Evolutionary conservation across 805 yeast species (phyloP), one percentile per base, ranked within the genome.

Genomic region (Candida namnaoensis): DNA sequence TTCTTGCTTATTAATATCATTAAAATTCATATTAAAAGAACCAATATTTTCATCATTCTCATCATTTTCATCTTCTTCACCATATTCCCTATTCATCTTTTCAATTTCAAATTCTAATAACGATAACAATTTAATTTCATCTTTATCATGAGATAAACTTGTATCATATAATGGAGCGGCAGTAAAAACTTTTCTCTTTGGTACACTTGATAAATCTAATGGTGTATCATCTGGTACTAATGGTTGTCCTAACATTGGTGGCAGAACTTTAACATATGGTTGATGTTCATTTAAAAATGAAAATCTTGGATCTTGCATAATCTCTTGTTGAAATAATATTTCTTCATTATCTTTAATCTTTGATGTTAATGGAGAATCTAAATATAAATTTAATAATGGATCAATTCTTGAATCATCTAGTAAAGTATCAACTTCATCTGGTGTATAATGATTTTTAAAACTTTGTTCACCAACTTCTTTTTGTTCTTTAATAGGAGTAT

Each of bases 341-440:
- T 32, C 39, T 11, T 37, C 41, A 14, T 32, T 38, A 5, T 5
- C 13, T 40, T 33, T 24, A n/a, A 19, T 39, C 26, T 26, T 23
- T 5, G 14, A 33, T 13, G 37, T 27, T n/a, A n/a, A 35, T 15
- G 42, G 38, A 49, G 19, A 36, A 13, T 10, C 55, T 43, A 56
- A 36, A 12, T 41, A 15, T 14, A 32, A 27, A 11, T 9, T 30
- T 14, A 25, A 24, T 19, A n/a, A 43, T 6, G 41, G 52, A 6
- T 46, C 47, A 14, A 46, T 52, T 3, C 40, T 47, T 5, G 42
- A 11, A 42, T 45, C 6, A 44, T 54, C 11, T 43, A 47, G 5
- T 42, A 49, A n/a, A 44, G 47, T 36, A 26, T 57, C 56, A 32
- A 59, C 60, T 23, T 55, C 60, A 36, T 47, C 19, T 19, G 19